phyloP scores from a whole-genome alignment of 495 filamentous ascomycete species.

The Hyaloscypha variabilis region DNA sequence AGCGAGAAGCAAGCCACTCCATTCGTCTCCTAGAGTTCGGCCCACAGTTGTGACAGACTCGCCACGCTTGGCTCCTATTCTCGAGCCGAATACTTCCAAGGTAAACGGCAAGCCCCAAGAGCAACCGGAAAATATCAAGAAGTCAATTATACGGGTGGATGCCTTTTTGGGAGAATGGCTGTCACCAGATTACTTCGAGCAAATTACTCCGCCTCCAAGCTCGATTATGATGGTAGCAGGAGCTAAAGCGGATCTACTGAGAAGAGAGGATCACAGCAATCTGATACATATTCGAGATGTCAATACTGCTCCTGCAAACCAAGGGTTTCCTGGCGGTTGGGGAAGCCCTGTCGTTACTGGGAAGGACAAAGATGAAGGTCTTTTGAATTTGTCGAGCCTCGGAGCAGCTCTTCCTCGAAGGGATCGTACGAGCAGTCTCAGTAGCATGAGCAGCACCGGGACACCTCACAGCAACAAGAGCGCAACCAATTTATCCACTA shows the following conservation, averaged over 20 bases:
- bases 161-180: conserved; percentile 97
- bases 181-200: conserved; percentile 86
- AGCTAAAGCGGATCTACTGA: conserved; percentile 83
- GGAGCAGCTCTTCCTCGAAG: conserved; percentile 39
- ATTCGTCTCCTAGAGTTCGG: conserved; percentile 24
- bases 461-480: conserved; percentile 18
- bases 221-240: conserved; percentile 83
- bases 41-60: conserved; percentile 21
- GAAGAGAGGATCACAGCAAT: conserved; percentile 64
- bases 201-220: conserved; percentile 85
- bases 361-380: conserved; percentile 28
- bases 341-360: conserved; percentile 36
- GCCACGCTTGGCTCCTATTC: conserved; percentile 23
- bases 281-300: conserved; percentile 41
- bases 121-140: conserved; percentile 40
- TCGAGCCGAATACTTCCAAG: conserved; percentile 18
- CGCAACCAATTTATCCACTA: neutral
- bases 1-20: conserved; percentile 13
- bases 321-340: conserved; percentile 69
- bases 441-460: conserved; percentile 27
- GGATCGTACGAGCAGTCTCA: conserved; percentile 47
- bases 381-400: conserved; percentile 25
- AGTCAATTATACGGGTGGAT: conserved; percentile 75
- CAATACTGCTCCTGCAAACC: conserved; percentile 33
- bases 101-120: conserved; percentile 16